These are phyloP conservation scores for Cordyceps javanica DNA, from an alignment of 2,329 filamentous ascomycete genomes.

Conservation along the genomic window DNA sequence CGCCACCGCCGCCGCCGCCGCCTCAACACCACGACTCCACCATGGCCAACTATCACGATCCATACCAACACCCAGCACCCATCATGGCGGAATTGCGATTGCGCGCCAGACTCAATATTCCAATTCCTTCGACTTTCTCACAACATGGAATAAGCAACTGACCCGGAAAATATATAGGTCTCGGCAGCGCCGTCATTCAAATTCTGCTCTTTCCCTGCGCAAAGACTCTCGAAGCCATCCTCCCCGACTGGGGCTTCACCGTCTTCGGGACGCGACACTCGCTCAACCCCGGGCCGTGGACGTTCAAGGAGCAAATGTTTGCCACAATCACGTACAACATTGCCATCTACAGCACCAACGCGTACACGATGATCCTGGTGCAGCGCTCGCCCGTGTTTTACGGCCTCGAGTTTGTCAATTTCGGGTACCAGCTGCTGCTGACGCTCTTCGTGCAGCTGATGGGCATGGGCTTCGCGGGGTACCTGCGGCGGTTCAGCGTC, in stretches of 20 bases:
- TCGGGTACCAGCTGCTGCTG: constrained; percentile 42
- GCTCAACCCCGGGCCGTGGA: constrained; percentile 49
- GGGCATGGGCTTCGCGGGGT: constrained; percentile 48
- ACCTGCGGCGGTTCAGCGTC: constrained; percentile 43
- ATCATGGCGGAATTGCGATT: not conserved
- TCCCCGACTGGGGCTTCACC: constrained; percentile 40
- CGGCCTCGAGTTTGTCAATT: constrained; percentile 31
- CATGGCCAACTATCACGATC: not conserved
- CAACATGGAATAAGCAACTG: not conserved
- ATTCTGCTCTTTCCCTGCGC: constrained; percentile 42
- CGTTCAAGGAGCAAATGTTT: constrained; percentile 55
- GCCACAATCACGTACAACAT: constrained; percentile 54
- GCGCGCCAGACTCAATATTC: not conserved
- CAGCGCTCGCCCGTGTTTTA: constrained; percentile 40
- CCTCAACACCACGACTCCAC: not conserved
- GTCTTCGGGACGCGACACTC: constrained; percentile 35
- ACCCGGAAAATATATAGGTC: constrained; percentile 15
- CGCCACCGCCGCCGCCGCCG: not conserved
- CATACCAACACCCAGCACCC: not conserved
- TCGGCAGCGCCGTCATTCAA: constrained; percentile 34
- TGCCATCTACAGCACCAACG: constrained; percentile 39
- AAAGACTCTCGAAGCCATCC: constrained; percentile 33
- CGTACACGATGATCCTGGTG: constrained; percentile 41
- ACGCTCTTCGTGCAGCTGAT: constrained; percentile 45
- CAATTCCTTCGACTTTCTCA: not conserved